Percentiles rank a stretch among this genome's conserved stretches.
Conservation (phyloP, 768 basidiomycete species). For the Agaricus sinodeliciosus region DNA sequence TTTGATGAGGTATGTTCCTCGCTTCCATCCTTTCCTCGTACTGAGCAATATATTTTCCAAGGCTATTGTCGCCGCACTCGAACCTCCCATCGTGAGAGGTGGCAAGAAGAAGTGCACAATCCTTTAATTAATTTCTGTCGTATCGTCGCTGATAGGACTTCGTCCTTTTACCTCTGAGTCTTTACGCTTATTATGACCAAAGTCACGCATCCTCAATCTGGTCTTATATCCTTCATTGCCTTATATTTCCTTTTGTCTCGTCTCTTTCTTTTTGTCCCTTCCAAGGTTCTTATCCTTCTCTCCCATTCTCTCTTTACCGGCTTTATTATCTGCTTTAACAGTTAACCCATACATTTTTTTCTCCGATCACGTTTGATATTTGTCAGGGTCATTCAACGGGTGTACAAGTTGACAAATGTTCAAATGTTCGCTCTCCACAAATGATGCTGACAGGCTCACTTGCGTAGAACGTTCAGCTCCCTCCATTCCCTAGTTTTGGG, state of each 20-base stretch:
- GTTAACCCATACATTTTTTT: constrained; percentile 34
- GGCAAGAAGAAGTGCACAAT: constrained; percentile 77
- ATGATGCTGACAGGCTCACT: background rate
- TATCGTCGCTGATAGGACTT: constrained; percentile 16
- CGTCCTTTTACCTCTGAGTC: constrained; percentile 16
- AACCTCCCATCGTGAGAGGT: constrained; percentile 89
- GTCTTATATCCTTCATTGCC: constrained; percentile 39
- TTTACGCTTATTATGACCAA: constrained; percentile 28
- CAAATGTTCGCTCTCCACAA: background rate
- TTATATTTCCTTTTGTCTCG: constrained; percentile 18
- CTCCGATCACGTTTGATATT: constrained; percentile 16
- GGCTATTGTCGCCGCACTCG: constrained; percentile 98
- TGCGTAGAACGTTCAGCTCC: background rate
- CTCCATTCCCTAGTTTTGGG: background rate
- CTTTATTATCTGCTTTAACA: constrained; percentile 18
- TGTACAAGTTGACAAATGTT: background rate
- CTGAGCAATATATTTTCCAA: constrained; percentile 22
- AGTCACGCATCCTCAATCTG: constrained; percentile 34
- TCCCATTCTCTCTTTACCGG: constrained; percentile 29
- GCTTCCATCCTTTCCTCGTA: constrained; percentile 1
- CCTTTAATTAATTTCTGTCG: constrained; percentile 43
- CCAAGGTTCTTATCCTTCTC: constrained; percentile 24
- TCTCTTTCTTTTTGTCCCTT: constrained; percentile 20
- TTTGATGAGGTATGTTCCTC: constrained; percentile 86
- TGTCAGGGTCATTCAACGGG: constrained; percentile 9